These are phyloP conservation scores for Chrysosporium keratinophilum DNA, from an alignment of 2,329 filamentous ascomycete genomes.

Conservation along the genomic window DNA sequence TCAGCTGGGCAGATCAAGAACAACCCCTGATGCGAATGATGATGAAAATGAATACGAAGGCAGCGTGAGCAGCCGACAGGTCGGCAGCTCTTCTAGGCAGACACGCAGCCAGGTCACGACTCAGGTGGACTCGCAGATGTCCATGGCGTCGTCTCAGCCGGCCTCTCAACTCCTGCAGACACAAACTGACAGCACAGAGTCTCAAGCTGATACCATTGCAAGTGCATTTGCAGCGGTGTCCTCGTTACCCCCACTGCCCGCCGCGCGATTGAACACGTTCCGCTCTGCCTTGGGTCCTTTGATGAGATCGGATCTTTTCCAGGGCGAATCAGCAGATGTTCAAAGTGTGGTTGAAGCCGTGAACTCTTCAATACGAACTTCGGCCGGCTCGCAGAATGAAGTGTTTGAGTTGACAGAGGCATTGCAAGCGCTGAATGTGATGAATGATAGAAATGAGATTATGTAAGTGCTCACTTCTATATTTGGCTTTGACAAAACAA, in stretches of 20 bases:
- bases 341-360: slow-evolving; percentile 66
- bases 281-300: slow-evolving; percentile 71
- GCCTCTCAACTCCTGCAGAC: slow-evolving; percentile 58
- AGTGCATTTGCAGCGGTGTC: slow-evolving; percentile 22
- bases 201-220: slow-evolving; percentile 10
- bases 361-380: slow-evolving; percentile 54
- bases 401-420: slow-evolving; percentile 64
- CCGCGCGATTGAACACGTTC: slow-evolving; percentile 62
- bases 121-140: slow-evolving; percentile 46
- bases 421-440: slow-evolving; percentile 61
- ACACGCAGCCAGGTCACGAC: slow-evolving; percentile 33
- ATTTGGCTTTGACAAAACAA: slow-evolving; percentile 1
- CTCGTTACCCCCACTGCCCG: slow-evolving; percentile 44
- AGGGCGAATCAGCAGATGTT: slow-evolving; percentile 65
- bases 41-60: slow-evolving; percentile 33
- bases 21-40: slow-evolving; percentile 41
- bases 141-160: slow-evolving; percentile 69
- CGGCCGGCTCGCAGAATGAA: slow-evolving; percentile 39
- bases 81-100: slow-evolving; percentile 24
- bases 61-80: slow-evolving; percentile 26
- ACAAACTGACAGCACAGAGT: slow-evolving; percentile 31
- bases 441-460: slow-evolving; percentile 78
- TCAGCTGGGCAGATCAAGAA: slow-evolving; percentile 24
- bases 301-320: slow-evolving; percentile 72
- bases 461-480: slow-evolving; percentile 57